phyloP scores from a whole-genome alignment of 805 yeast genomes.

The Sugiyamaella valdiviana region DNA sequence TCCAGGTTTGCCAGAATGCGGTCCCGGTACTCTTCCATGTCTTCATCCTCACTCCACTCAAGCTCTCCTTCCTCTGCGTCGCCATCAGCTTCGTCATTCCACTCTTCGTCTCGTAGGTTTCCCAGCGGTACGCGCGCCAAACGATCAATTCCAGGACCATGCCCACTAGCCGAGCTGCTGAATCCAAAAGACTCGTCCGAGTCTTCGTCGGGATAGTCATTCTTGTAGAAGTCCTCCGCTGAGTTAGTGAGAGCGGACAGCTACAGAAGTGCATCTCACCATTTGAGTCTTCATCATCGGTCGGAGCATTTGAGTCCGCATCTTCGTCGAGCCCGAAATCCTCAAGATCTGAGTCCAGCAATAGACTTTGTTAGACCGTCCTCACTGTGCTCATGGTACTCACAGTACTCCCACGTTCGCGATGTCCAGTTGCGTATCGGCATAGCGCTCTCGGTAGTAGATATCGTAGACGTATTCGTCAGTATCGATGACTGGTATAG shows the following conservation, averaged over 20 bases:
- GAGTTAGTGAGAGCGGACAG: not conserved
- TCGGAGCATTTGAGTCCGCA: conserved; percentile 26
- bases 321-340: conserved; percentile 36
- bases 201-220: conserved; percentile 94
- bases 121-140: not conserved
- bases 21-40: conserved; percentile 21
- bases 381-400: conserved; percentile 15
- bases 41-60: conserved; percentile 27
- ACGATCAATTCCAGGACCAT: not conserved
- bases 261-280: conserved; percentile 8
- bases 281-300: conserved; percentile 38
- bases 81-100: conserved; percentile 14
- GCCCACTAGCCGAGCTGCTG: not conserved
- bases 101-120: not conserved
- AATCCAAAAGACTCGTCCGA: conserved; percentile 35
- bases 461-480: conserved; percentile 91
- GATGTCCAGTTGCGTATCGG: conserved; percentile 34
- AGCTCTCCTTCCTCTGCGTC: conserved; percentile 11
- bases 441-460: conserved; percentile 57
- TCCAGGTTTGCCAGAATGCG: conserved; percentile 18
- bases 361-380: conserved; percentile 6
- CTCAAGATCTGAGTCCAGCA: conserved; percentile 24
- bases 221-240: conserved; percentile 85
- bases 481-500: conserved; percentile 21
- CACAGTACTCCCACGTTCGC: conserved; percentile 29